These are phyloP conservation scores for Geotrichum restrictum DNA, from an alignment of 1,139 yeast species.

Conservation along the genomic window DNA sequence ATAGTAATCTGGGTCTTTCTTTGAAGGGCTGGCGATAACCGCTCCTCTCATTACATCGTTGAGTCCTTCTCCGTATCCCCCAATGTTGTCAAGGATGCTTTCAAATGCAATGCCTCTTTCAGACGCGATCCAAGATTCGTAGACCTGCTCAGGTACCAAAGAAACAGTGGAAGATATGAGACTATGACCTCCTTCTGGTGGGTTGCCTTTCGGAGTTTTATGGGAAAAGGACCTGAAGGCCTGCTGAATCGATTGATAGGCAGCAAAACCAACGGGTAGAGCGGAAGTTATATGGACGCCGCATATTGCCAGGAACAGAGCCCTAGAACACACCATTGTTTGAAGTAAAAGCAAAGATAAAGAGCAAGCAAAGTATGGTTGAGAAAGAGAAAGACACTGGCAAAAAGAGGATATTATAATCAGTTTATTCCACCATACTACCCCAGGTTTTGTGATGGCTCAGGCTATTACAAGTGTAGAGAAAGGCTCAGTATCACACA, in stretches of 20 bases:
- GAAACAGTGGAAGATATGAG: conserved; percentile 24
- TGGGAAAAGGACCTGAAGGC: not conserved
- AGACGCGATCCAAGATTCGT: conserved; percentile 54
- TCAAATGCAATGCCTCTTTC: conserved; percentile 53
- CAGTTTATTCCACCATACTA: not conserved
- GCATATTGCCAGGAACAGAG: not conserved
- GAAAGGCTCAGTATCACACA: not conserved
- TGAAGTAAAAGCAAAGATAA: not conserved
- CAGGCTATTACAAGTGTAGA: not conserved
- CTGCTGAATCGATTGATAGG: conserved; percentile 2
- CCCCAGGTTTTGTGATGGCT: not conserved
- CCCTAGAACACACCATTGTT: not conserved
- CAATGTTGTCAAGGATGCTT: conserved; percentile 59
- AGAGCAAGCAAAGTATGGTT: not conserved
- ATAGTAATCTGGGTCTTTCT: conserved; percentile 64
- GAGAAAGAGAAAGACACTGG: too few species aligned
- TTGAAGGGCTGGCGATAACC: conserved; percentile 82
- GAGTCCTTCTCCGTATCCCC: conserved; percentile 44
- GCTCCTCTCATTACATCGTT: conserved; percentile 59
- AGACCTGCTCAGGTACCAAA: conserved; percentile 38
- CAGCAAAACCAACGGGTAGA: not conserved
- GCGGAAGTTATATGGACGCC: not conserved
- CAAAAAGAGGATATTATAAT: too few species aligned
- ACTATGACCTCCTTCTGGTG: not conserved
- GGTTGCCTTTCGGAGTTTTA: not conserved